A percentile compares a stretch with the other conserved stretches of the same genome.
phyloP scores from a whole-genome alignment of 345 rosid genomes.

The Arabidopsis thaliana region TAIR10.1 NC_003074.8:634001-634500 shows the following conservation, averaged over 20 bases:
- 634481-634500: conserved; percentile 25
- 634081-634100: background rate
- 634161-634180: background rate
- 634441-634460: conserved; percentile 6
- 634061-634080: conserved; percentile 22
- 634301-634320: background rate
- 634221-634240: conserved; percentile 9
- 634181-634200: conserved; percentile 23
- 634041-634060: background rate
- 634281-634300: background rate
- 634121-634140: conserved; percentile 9
- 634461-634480: background rate
- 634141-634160: background rate
- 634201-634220: conserved; percentile 17
- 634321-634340: background rate
- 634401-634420: background rate
- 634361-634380: conserved; percentile 23
- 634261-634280: conserved; percentile 1
- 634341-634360: conserved; percentile 14
- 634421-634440: conserved; percentile 29
- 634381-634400: background rate
- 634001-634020: background rate
- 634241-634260: conserved; percentile 21
- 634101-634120: background rate
- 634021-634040: conserved; percentile 12